Conservation (phyloP, 148 eudicot species). For the Polygonum aviculare region DNA sequence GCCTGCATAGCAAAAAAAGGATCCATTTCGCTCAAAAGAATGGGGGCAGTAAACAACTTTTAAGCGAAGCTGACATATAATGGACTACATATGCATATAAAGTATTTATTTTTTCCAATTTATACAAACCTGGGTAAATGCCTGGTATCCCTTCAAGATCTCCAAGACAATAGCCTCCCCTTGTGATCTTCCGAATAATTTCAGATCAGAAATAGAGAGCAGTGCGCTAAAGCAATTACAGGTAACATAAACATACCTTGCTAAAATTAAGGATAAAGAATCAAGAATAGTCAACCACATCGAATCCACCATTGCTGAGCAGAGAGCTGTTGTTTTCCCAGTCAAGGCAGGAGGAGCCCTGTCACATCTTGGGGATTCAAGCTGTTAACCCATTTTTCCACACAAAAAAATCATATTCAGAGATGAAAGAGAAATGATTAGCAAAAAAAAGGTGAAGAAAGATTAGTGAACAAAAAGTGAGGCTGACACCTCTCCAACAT, state of each 20-base stretch:
- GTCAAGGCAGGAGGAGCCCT: conserved; percentile 48
- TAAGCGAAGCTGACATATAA: not conserved
- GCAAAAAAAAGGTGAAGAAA: conserved; percentile 1
- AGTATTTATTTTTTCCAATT: not conserved
- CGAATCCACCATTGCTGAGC: conserved; percentile 87
- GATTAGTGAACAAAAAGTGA: not conserved
- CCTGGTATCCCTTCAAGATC: conserved; percentile 95
- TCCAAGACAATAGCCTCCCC: conserved; percentile 98
- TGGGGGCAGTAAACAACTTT: conserved; percentile 3
- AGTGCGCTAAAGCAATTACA: conserved; percentile 11
- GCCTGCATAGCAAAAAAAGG: conserved; percentile 41
- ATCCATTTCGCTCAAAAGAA: conserved; percentile 11
- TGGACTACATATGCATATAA: not conserved
- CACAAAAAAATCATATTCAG: conserved; percentile 1
- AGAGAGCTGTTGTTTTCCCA: conserved; percentile 74
- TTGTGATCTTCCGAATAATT: conserved; percentile 59
- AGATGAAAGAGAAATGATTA: not conserved
- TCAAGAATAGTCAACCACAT: conserved; percentile 90
- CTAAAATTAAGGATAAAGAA: conserved; percentile 75
- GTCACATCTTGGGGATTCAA: conserved; percentile 90
- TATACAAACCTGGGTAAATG: conserved; percentile 79
- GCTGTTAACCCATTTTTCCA: conserved; percentile 38
- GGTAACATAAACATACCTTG: conserved; percentile 43
- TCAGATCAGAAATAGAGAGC: conserved; percentile 18
- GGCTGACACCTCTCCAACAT: conserved; percentile 77